phyloP scores from a whole-genome alignment of 345 rosid genomes.

The Brassica carinata region DNA sequence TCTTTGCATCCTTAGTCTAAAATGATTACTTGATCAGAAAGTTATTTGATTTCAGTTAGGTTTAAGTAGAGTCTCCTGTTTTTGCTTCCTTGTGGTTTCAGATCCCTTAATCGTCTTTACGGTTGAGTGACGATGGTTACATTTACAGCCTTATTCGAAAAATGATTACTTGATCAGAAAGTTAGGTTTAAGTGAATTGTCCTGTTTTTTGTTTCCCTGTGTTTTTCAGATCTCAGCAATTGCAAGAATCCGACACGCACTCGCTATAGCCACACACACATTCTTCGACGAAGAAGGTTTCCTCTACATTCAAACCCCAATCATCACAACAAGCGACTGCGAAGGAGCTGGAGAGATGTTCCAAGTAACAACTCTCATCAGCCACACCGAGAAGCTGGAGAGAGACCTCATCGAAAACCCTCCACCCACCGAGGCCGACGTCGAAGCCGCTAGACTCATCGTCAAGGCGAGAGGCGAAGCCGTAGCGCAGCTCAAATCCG shows the following conservation, averaged over 20 bases:
- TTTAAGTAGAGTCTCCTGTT: background rate
- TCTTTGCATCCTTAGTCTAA: slow-evolving; percentile 14
- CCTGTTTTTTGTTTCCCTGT: slow-evolving; percentile 40
- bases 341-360: slow-evolving; percentile 99
- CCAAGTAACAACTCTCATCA: slow-evolving; percentile 87
- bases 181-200: background rate
- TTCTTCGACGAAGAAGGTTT: slow-evolving; percentile 81
- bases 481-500: slow-evolving; percentile 61
- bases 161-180: background rate
- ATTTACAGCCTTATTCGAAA: slow-evolving; percentile 12
- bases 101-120: too few species aligned
- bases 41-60: background rate
- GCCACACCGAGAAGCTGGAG: slow-evolving; percentile 64
- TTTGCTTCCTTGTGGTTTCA: too few species aligned
- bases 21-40: background rate
- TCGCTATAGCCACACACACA: slow-evolving; percentile 81
- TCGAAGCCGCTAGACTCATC: slow-evolving; percentile 62
- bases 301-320: slow-evolving; percentile 80
- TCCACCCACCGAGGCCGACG: slow-evolving; percentile 75
- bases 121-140: background rate
- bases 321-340: slow-evolving; percentile 89
- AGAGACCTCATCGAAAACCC: slow-evolving; percentile 74
- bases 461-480: slow-evolving; percentile 67
- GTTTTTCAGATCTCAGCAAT: slow-evolving; percentile 71
- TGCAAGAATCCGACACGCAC: slow-evolving; percentile 85